Base-by-base conservation (phyloP, 257 asterid genomes). In the Solanum ossicruentum region DNA sequence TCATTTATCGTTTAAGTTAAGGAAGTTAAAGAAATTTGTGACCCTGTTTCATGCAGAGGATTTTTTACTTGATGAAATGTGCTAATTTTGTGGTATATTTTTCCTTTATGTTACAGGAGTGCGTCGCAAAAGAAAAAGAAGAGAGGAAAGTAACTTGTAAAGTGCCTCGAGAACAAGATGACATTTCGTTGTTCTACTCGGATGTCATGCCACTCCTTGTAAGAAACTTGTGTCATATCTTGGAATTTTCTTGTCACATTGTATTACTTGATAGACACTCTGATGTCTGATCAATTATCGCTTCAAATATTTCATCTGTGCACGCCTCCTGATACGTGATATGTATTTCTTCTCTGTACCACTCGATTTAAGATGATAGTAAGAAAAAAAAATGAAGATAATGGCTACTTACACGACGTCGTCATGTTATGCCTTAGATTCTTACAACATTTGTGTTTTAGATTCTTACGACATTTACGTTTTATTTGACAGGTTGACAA, bases 141-240 rank as follows among this genome's bases (percentile, higher is more conserved):
- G 98, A 96, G 67, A 91, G 86, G 84, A 88, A 87, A 87, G 88
- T 66, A 10, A 39, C 85, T 1, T 54, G 77, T 9, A 86, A 84
- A 49, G 15, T 86, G 52, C 85, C 88, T 45, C 85, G 85, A 32
- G 91, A 86, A 70, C 93, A 89, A 28, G 98, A 96, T 73, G 99
- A 96, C 18, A 88, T 91, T 52, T 80, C 98, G 20, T 92, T 96
- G 84, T 96, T 96, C 91, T 96, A 96, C 85, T 95, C 99, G 0
- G 99, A 96, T 87, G 86, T 94, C 81, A 93, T 96, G 97, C 99
- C 98, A 11, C 98, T 96, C 87, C 99, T 96, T 56, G 98, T 95
- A 88, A 91, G 97, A 72, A 57, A 12, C 39, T 23, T 12, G 51
- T 49, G 8, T 49, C 52, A 47, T 45, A 20, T 47, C 43, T 79